These are phyloP conservation scores for Kwoniella botswanensis DNA, from an alignment of 768 basidiomycete genomes.

Conservation along the genomic window DNA sequence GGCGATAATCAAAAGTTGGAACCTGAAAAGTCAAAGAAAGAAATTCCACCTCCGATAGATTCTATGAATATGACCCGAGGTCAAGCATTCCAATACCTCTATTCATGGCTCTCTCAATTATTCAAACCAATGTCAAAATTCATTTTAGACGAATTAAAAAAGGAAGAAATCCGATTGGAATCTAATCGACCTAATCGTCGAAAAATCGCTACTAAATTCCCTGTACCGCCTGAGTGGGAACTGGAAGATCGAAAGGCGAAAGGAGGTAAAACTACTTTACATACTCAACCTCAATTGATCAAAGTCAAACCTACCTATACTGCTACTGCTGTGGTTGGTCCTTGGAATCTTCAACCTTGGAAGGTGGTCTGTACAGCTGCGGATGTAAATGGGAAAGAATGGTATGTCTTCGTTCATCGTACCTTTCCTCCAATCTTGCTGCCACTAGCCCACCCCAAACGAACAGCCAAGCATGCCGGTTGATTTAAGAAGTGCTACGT, in stretches of 20 bases:
- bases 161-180: constrained; percentile 14
- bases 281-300: background rate
- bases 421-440: background rate
- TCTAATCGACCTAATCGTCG: background rate
- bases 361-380: background rate
- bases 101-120: constrained; percentile 31
- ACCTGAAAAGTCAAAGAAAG: no score
- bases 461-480: no score
- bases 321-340: background rate
- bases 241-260: constrained; percentile 24
- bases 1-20: no score
- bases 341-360: background rate
- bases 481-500: background rate
- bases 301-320: no score
- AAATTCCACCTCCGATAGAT: no score
- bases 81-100: constrained; percentile 33
- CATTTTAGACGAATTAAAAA: constrained; percentile 16
- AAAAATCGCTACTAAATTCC: background rate
- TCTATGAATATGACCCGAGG: constrained; percentile 10
- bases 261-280: constrained; percentile 5
- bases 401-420: background rate
- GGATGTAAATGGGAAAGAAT: constrained; percentile 4
- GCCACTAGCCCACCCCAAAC: no score
- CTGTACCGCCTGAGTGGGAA: constrained; percentile 15
- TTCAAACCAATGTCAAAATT: constrained; percentile 32